Evolutionary conservation across 495 filamentous ascomycete species (phyloP).

Genomic region (Chaetomium fimeti): DNA sequence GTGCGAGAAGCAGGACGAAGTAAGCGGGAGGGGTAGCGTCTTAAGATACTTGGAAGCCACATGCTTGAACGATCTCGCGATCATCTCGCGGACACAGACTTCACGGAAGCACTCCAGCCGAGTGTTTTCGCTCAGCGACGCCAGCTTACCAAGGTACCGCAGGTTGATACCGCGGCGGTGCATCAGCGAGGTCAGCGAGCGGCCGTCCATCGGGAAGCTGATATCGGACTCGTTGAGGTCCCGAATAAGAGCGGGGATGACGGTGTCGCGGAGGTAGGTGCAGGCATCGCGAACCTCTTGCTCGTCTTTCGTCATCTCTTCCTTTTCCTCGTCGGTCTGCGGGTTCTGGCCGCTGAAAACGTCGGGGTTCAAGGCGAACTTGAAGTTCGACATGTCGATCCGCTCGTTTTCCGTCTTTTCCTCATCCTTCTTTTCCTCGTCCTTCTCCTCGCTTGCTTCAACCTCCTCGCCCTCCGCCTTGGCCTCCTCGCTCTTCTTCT

Average conservation of each 20-base stretch:
- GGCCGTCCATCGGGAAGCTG: constrained; percentile 96
- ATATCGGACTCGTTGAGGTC: constrained; percentile 91
- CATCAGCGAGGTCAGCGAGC: constrained; percentile 81
- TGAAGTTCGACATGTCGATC: constrained; percentile 79
- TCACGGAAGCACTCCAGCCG: constrained; percentile 73
- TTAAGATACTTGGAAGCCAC: constrained; percentile 75
- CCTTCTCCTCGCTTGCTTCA: constrained; percentile 22
- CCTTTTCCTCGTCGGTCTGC: constrained; percentile 86
- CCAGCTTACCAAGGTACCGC: constrained; percentile 86
- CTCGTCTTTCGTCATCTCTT: constrained; percentile 80
- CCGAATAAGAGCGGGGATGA: constrained; percentile 69
- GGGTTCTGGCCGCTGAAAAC: constrained; percentile 90
- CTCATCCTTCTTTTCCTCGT: constrained; percentile 32
- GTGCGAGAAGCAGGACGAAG: constrained; percentile 74
- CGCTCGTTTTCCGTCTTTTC: constrained; percentile 46
- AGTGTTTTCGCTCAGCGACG: constrained; percentile 63
- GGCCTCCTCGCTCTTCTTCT: constrained; percentile 30
- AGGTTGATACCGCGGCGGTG: constrained; percentile 98
- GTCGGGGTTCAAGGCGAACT: constrained; percentile 89
- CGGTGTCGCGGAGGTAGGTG: constrained; percentile 67
- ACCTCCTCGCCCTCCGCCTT: constrained; percentile 24
- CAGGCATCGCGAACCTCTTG: constrained; percentile 82
- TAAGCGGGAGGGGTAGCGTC: constrained; percentile 73
- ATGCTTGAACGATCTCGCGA: constrained; percentile 92
- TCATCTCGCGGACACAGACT: constrained; percentile 86